Evolutionary conservation across 2,329 filamentous ascomycete genomes (phyloP), one percentile per base, ranked within the genome.

Genomic region (Sarocladiaceae sp.): DNA sequence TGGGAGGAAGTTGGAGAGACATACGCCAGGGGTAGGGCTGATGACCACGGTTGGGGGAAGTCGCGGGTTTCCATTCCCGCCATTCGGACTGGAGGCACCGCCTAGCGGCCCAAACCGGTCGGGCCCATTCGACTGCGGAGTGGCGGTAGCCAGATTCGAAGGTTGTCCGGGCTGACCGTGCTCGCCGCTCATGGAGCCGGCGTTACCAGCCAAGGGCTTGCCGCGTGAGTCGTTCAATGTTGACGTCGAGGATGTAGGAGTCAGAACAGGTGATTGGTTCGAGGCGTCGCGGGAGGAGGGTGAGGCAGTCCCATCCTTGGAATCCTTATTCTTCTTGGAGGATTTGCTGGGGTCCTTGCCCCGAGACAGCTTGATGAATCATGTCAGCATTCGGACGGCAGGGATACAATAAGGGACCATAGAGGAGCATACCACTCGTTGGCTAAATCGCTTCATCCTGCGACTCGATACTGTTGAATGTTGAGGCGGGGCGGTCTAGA

Each of bases 391-490:
- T 9, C 10, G 10, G 21, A 9, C 26, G 16, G 15, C 33, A 39
- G 18, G 16, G 33, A 45, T 16, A 26, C 44, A 37, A 44, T 23
- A n/a, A 26, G 32, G 23, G 23, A 45, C 10, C 26, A 44, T 43
- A 33, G 16, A 20, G 12, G 16, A 34, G 81, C 87, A 77, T 81
- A 95, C 89, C 76, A 96, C 89, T 85, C 87, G 88, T 76, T 95
- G 88, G 71, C 89, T 86, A 70, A 97, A 95, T 66, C 88, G 86
- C 75, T 95, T 96, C 91, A 97, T 96, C 69, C 77, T 85, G 68
- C 53, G 57, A 58, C 45, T 43, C 35, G 43, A 19, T 40, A 39
- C 12, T 43, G 40, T 27, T 21, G 16, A 32, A 33, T 13, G 26
- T 33, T 24, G 27, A n/a, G 40, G 40, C 40, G 40, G 40, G 40